Evolutionary conservation across 805 yeast genomes (phyloP).

Genomic region (Pichia phayaonensis): DNA sequence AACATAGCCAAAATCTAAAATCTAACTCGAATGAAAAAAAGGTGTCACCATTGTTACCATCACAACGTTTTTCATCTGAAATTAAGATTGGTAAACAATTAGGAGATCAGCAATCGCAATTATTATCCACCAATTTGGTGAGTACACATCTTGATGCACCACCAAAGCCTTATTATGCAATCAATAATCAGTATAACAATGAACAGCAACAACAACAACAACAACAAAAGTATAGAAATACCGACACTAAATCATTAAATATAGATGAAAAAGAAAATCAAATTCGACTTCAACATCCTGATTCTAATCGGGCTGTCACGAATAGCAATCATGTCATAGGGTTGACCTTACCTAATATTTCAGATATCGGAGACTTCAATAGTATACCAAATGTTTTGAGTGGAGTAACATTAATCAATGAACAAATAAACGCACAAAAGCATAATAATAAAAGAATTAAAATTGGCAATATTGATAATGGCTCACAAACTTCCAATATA

Average conservation of each 20-base stretch:
- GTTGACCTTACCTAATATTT: neutral
- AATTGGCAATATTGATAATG: neutral
- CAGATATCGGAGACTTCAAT: neutral
- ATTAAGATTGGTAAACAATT: neutral
- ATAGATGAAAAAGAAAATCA: neutral
- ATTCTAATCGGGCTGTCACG: neutral
- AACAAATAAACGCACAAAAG: neutral
- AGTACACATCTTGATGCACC: neutral
- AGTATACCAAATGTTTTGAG: neutral
- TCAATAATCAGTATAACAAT: neutral
- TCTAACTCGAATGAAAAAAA: neutral
- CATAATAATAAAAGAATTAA: neutral
- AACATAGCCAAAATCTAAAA: neutral
- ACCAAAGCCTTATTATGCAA: neutral
- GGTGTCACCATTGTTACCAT: slow-evolving; percentile 1
- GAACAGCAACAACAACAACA: neutral
- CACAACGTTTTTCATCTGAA: neutral
- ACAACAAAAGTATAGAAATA: neutral
- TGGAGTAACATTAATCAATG: neutral
- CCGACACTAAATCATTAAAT: neutral
- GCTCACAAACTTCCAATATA: neutral
- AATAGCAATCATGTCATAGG: neutral
- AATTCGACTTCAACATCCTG: neutral
- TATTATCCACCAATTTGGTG: neutral
- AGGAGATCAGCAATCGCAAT: neutral